These are phyloP conservation scores for Mortierella antarctica DNA, from an alignment of 192 early-diverging fungal genomes.

Conservation along the genomic window DNA sequence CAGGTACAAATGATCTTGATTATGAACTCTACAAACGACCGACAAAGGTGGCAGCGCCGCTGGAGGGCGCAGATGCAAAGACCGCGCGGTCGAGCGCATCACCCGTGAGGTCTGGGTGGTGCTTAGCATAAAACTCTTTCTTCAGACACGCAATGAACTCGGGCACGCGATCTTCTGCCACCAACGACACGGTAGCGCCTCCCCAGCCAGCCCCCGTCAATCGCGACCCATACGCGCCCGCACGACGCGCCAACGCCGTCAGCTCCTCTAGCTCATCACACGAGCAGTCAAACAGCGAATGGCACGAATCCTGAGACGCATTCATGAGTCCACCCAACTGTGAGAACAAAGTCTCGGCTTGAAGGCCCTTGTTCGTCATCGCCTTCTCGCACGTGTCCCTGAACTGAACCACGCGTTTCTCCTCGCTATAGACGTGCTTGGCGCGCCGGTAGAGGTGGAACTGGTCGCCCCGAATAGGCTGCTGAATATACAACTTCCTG, in stretches of 20 bases:
- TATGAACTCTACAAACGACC: slow-evolving; percentile 23
- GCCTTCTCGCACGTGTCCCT: slow-evolving; percentile 64
- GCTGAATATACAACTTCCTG: slow-evolving; percentile 58
- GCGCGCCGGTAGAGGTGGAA: slow-evolving; percentile 85
- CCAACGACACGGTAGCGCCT: slow-evolving; percentile 52
- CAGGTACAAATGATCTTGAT: neutral
- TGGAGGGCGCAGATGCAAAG: slow-evolving; percentile 62
- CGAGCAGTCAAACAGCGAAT: slow-evolving; percentile 84
- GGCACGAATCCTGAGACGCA: slow-evolving; percentile 85
- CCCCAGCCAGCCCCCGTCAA: slow-evolving; percentile 97
- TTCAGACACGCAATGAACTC: slow-evolving; percentile 72
- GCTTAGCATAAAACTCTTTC: slow-evolving; percentile 71
- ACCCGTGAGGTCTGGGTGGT: slow-evolving; percentile 60
- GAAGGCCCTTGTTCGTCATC: slow-evolving; percentile 25
- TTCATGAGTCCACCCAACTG: slow-evolving; percentile 91
- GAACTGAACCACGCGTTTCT: slow-evolving; percentile 83
- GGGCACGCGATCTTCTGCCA: slow-evolving; percentile 64
- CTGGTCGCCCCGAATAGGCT: slow-evolving; percentile 68
- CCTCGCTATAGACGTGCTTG: slow-evolving; percentile 86
- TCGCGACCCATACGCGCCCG: slow-evolving; percentile 85
- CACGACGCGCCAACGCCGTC: slow-evolving; percentile 65
- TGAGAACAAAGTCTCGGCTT: slow-evolving; percentile 40
- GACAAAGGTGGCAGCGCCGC: slow-evolving; percentile 60
- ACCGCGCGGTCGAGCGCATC: slow-evolving; percentile 63
- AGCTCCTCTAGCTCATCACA: slow-evolving; percentile 88